Percentiles rank a stretch among this genome's conserved stretches.
phyloP scores from a whole-genome alignment of 2,329 filamentous ascomycete genomes.

The Pezicula rhizophila region DNA sequence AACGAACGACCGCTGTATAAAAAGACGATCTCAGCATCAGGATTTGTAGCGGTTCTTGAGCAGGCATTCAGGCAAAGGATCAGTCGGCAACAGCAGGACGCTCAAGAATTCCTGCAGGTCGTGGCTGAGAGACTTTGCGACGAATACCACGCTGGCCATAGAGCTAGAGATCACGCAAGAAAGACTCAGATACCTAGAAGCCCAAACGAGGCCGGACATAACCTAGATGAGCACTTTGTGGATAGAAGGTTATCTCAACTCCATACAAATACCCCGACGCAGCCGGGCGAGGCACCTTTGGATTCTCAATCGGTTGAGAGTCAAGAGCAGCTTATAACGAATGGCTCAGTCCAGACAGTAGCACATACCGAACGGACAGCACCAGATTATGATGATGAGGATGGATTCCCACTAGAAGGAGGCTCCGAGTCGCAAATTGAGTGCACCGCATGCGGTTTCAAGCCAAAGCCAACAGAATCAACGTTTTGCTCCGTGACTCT shows the following conservation, averaged over 20 bases:
- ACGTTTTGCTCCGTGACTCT: slow-evolving; percentile 89
- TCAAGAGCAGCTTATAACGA: not conserved
- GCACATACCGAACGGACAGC: not conserved
- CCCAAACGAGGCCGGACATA: not conserved
- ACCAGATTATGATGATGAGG: slow-evolving; percentile 38
- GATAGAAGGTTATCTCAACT: slow-evolving; percentile 5
- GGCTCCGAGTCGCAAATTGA: slow-evolving; percentile 91
- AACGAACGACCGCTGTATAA: slow-evolving; percentile 91
- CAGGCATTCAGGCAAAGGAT: slow-evolving; percentile 83
- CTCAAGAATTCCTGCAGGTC: slow-evolving; percentile 93
- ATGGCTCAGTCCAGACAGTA: not conserved
- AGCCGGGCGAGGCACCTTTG: not conserved
- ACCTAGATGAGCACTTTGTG: slow-evolving; percentile 5
- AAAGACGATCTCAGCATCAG: slow-evolving; percentile 86
- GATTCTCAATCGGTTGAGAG: not conserved
- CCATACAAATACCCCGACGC: slow-evolving; percentile 2
- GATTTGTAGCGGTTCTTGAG: slow-evolving; percentile 79
- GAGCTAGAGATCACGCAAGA: slow-evolving; percentile 58
- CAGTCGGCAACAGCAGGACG: slow-evolving; percentile 92
- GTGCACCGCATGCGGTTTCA: slow-evolving; percentile 84
- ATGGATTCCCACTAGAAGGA: slow-evolving; percentile 88
- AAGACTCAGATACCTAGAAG: slow-evolving; percentile 12
- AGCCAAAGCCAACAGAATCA: slow-evolving; percentile 75
- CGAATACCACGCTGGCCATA: slow-evolving; percentile 81
- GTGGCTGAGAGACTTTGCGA: slow-evolving; percentile 88